Evolutionary conservation across 1,139 yeast genomes (phyloP), one percentile per base, ranked within the genome.

Genomic region (Candida anutae): DNA sequence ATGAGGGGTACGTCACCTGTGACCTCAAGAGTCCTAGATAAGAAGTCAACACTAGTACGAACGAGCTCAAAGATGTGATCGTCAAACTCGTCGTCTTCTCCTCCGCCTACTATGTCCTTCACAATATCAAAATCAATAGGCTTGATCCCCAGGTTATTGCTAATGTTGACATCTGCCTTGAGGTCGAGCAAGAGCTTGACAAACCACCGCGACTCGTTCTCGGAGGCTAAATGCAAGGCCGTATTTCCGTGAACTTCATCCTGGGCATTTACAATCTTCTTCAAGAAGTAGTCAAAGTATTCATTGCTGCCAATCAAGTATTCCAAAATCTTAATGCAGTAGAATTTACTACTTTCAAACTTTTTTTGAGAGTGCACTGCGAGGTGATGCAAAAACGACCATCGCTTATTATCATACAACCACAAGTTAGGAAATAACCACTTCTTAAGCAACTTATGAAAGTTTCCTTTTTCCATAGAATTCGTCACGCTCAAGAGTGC

Each of bases 161-260:
- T 71, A 25, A 84, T 62, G 22, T 67, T 65, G 3, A 84, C 74
- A 46, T 87, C 93, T 1, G 97, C 97, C 18, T 93, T 90, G 26
- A 90, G 77, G 39, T 81, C 94, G 15, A 90, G 50, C 30, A 90
- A 64, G 30, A 85, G 77, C 35, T 81, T 85, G 13, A 85, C 82
- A 35, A 90, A 76, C 55, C 88, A 77, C 39, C 72, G 75, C 42
- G 82, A 79, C 17, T 95, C 96, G 28, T 79, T 70, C 45, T 94
- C 78, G 0, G 95, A 93, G 0, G 97, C 96, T 34, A 87, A 74
- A 50, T 88, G 94, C 33, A 90, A 62, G 30, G 90, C 77, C 0
- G 95, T 85, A 46, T 88, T 94, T 22, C 97, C 98, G 41, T 79
- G 78, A 13, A 42, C 45, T 28, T 74, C 65, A 48, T 88, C 97